Evolutionary conservation across 495 filamentous ascomycete species (phyloP), one percentile per base, ranked within the genome.

Genomic region (Annulohypoxylon bovei): DNA sequence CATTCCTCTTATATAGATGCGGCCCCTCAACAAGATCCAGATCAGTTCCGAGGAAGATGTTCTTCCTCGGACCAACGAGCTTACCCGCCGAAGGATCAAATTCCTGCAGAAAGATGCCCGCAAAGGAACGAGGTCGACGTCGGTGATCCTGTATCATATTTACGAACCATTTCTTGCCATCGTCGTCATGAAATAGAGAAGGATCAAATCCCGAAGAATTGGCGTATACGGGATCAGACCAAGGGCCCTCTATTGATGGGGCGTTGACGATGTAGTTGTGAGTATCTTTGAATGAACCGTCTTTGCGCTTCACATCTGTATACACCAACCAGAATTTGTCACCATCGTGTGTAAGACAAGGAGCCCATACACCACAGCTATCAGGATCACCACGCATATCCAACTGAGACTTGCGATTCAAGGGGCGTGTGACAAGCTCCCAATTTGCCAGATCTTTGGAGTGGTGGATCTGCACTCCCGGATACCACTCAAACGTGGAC

Each of bases 361-460:
- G 87, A n/a, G 88, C 87, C 87, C 87, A 90, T 42, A 90, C 74
- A 28, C 88, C 87, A 75, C 87, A 87, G 75, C 84, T 85, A 77
- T 87, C 81, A 23, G 85, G 85, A 62, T 83, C 81, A 54, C 81
- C 78, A 33, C 88, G 87, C 75, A 91, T 88, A 68, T 90, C 86
- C 20, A 90, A 76, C 72, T 91, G 88, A 28, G 81, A 82, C 35
- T 82, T 82, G 58, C 87, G 84, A 33, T 72, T 89, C 50, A 91
- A 74, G n/a, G 86, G 89, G 63, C 89, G 86, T 1, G 80, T 82
- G 32, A 88, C 82, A 23, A 89, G 78, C 22, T 81, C 76, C 88
- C 88, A 90, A 78, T 88, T 88, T 39, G 81, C 82, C 6, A 88
- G 78, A 58, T 88, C 86, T 18, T 70, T 81, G 27, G 85, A 87